Evolutionary conservation across 2,329 filamentous ascomycete genomes (phyloP).

Genomic region (Pseudogymnoascus sp.): DNA sequence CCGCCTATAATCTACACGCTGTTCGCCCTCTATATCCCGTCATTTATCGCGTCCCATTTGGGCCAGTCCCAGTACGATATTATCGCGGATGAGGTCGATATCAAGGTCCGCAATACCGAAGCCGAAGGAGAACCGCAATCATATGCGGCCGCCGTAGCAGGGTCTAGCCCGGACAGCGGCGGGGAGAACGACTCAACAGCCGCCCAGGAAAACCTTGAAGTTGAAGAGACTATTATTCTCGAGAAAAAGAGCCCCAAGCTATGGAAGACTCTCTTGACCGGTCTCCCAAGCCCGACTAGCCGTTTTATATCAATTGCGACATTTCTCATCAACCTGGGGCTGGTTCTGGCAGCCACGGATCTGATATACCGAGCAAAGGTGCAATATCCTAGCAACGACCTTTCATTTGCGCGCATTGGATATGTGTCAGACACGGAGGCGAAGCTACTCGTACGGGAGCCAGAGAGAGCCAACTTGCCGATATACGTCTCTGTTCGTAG

Average conservation of each 20-base stretch:
- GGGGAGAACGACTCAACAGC: slow-evolving; percentile 22
- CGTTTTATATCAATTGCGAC: slow-evolving; percentile 57
- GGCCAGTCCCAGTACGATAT: slow-evolving; percentile 49
- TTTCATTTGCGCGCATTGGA: slow-evolving; percentile 80
- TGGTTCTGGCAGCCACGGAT: slow-evolving; percentile 66
- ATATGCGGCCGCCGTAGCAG: slow-evolving; percentile 20
- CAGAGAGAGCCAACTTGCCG: slow-evolving; percentile 65
- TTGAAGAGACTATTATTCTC: slow-evolving; percentile 55
- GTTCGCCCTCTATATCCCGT: slow-evolving; percentile 57
- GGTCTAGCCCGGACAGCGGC: slow-evolving; percentile 24
- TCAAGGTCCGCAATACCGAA: slow-evolving; percentile 42
- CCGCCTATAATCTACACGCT: slow-evolving; percentile 47
- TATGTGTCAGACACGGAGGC: slow-evolving; percentile 77
- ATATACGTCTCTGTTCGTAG: slow-evolving; percentile 60
- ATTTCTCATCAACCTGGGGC: slow-evolving; percentile 61
- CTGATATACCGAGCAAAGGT: slow-evolving; percentile 66
- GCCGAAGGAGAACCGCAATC: slow-evolving; percentile 27
- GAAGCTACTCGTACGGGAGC: slow-evolving; percentile 77
- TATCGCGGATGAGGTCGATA: slow-evolving; percentile 50
- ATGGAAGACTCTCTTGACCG: slow-evolving; percentile 62
- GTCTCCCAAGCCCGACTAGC: slow-evolving; percentile 66
- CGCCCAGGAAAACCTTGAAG: slow-evolving; percentile 45
- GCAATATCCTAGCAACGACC: slow-evolving; percentile 61
- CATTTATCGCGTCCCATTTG: slow-evolving; percentile 52
- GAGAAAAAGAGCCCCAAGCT: slow-evolving; percentile 48